These are phyloP conservation scores for Colletotrichum somersetense DNA, from an alignment of 2,329 filamentous ascomycete species.

Conservation along the genomic window DNA sequence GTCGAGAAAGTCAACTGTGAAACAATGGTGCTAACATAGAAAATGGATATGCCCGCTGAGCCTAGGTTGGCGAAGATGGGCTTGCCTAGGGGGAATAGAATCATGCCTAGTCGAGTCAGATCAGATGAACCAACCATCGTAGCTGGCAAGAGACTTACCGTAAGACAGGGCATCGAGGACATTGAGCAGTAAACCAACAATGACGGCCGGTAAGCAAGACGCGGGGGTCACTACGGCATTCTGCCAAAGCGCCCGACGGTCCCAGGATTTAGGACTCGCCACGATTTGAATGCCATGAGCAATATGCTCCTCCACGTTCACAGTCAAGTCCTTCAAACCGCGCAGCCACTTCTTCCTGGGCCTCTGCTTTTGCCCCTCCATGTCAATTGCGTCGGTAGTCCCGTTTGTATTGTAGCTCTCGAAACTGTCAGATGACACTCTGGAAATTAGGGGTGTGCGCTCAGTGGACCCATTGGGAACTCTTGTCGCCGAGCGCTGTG, in stretches of 20 bases:
- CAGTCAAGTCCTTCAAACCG: slow-evolving; percentile 49
- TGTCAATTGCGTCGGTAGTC: slow-evolving; percentile 52
- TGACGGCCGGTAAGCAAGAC: slow-evolving; percentile 84
- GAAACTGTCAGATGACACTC: slow-evolving; percentile 46
- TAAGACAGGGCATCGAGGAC: slow-evolving; percentile 96
- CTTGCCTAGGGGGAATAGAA: slow-evolving; percentile 91
- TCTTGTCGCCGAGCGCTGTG: slow-evolving; percentile 24
- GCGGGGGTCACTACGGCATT: slow-evolving; percentile 75
- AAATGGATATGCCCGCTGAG: slow-evolving; percentile 96
- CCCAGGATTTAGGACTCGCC: slow-evolving; percentile 64
- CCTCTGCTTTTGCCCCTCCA: slow-evolving; percentile 64
- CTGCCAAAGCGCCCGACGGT: slow-evolving; percentile 73
- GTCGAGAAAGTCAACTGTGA: slow-evolving; percentile 91
- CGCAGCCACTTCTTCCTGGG: slow-evolving; percentile 52
- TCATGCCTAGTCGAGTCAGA: slow-evolving; percentile 73
- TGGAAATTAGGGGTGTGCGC: slow-evolving; percentile 61
- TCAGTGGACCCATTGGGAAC: slow-evolving; percentile 52
- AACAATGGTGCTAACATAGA: slow-evolving; percentile 97
- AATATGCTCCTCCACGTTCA: slow-evolving; percentile 50
- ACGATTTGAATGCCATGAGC: slow-evolving; percentile 46
- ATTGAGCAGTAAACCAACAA: slow-evolving; percentile 90
- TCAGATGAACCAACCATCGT: slow-evolving; percentile 40
- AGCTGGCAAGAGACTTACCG: slow-evolving; percentile 62
- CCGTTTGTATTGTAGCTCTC: slow-evolving; percentile 45
- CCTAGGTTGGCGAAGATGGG: slow-evolving; percentile 88